These are phyloP conservation scores for Colletotrichum sp. DNA, from an alignment of 2,329 filamentous ascomycete genomes.

Conservation along the genomic window DNA sequence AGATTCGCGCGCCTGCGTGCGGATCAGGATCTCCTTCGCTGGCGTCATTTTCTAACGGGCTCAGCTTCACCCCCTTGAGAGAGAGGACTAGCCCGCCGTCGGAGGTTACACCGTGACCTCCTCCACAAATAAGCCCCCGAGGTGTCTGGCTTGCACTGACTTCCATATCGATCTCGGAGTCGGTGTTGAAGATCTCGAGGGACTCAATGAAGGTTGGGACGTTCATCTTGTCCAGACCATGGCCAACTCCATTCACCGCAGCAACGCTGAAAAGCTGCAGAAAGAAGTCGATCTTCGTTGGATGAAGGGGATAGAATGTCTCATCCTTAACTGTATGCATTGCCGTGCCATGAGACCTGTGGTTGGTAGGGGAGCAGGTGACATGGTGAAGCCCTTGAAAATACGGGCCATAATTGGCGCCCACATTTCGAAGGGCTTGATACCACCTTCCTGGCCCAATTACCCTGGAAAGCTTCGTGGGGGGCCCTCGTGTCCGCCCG, in stretches of 20 bases:
- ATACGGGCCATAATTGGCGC: slow-evolving; percentile 6
- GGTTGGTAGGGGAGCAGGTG: not conserved
- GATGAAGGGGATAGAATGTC: not conserved
- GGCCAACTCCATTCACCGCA: not conserved
- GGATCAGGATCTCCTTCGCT: not conserved
- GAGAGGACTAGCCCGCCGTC: not conserved
- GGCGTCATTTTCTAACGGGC: not conserved
- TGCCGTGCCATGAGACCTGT: not conserved
- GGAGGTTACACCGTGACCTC: not conserved
- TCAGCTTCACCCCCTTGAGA: not conserved
- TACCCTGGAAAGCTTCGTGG: slow-evolving; percentile 11
- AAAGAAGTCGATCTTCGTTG: not conserved
- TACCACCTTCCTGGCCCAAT: slow-evolving; percentile 15
- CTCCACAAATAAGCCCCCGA: not conserved
- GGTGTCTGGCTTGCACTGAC: not conserved
- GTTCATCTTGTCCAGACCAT: slow-evolving; percentile 1
- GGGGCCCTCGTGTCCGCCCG: not conserved
- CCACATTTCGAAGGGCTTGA: not conserved
- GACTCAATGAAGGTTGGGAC: not conserved
- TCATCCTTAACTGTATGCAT: not conserved
- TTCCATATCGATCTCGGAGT: not conserved
- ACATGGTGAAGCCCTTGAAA: slow-evolving; percentile 6
- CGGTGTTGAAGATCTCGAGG: not conserved
- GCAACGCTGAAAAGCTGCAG: slow-evolving; percentile 10
- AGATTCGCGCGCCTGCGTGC: not conserved